Evolutionary conservation across 768 basidiomycete genomes (phyloP), one percentile per base, ranked within the genome.

Genomic region (Lentinus brumalis): DNA sequence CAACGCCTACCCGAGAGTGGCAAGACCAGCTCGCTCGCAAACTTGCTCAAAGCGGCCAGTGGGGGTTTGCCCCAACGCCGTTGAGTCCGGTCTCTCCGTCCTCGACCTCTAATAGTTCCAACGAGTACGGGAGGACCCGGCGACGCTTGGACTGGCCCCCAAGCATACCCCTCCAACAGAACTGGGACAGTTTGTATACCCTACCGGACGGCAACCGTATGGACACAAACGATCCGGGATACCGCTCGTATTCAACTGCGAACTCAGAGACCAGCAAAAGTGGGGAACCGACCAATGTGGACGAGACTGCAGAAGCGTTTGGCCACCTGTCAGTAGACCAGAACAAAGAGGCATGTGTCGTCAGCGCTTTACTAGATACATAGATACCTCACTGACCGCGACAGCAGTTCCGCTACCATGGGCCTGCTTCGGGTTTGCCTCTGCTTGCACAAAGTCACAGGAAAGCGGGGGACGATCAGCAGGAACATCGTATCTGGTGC

Each of bases 341-440:
- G 69, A 85, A 89, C 68, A 85, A 82, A 67, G 89, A 92, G 76
- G 90, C 89, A 64, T 10, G 69, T 50, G 11, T 11, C 35, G 7
- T 35, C 35, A 35, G 35, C 35, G 11, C 3, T 11, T 35, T 11
- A 11, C 11, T 11, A 3, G 1, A 6, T 11, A 11, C 35, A 7
- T 11, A 35, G 6, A 6, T 11, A 11, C 35, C 35, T 6, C 11
- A 35, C 35, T 35, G 6, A 35, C 35, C 35, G 35, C 11, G 7
- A 35, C 35, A 1, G 6, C 35, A 96, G 86, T 83, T 96, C 47
- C 88, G 94, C 58, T 96, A 88, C 70, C 94, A 95, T 60, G 91
- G 92, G 14, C 81, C 86, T 73, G 78, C 84, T 3, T 88, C 88
- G 65, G 92, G 92, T 8, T 76, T 94, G 30, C 87, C 91, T 62